These are phyloP conservation scores for Liquidambar formosana DNA, from an alignment of 164 flowering plant genomes.

Conservation along the genomic window DNA sequence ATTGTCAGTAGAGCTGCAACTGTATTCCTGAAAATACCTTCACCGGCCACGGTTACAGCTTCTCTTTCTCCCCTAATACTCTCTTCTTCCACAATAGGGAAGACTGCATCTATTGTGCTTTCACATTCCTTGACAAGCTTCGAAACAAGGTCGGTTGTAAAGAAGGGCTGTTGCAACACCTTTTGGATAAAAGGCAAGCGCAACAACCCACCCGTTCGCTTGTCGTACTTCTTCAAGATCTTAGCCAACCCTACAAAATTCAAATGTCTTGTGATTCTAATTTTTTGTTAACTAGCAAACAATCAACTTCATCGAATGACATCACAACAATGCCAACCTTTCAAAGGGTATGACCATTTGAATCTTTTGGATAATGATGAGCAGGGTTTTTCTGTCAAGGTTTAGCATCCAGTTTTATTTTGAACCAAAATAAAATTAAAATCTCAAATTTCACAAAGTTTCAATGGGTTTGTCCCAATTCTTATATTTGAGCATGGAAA, in stretches of 20 bases:
- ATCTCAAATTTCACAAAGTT: too few relatives aligned
- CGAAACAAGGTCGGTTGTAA: constrained; percentile 64
- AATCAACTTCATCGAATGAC: too few relatives aligned
- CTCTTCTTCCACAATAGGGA: constrained; percentile 31
- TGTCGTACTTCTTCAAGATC: constrained; percentile 91
- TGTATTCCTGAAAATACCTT: constrained; percentile 68
- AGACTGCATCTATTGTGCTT: constrained; percentile 53
- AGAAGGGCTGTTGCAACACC: constrained; percentile 77
- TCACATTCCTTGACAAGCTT: constrained; percentile 81
- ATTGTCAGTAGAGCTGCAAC: constrained; percentile 70
- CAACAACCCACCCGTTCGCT: constrained; percentile 68
- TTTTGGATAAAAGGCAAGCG: constrained; percentile 71
- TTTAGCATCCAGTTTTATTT: too few relatives aligned
- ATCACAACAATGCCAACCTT: too few relatives aligned
- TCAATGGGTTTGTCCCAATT: too few relatives aligned
- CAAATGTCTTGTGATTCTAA: not conserved
- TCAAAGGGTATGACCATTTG: too few relatives aligned
- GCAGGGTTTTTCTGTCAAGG: too few relatives aligned
- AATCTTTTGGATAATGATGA: too few relatives aligned
- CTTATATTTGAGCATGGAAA: too few relatives aligned
- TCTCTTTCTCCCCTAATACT: constrained; percentile 14
- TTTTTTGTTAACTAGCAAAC: too few relatives aligned
- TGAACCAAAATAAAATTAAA: too few relatives aligned
- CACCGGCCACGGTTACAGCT: constrained; percentile 28
- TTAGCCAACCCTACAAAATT: constrained; percentile 68